Conservation (phyloP, 495 filamentous ascomycete species). For the Penicillium odoratum region DNA sequence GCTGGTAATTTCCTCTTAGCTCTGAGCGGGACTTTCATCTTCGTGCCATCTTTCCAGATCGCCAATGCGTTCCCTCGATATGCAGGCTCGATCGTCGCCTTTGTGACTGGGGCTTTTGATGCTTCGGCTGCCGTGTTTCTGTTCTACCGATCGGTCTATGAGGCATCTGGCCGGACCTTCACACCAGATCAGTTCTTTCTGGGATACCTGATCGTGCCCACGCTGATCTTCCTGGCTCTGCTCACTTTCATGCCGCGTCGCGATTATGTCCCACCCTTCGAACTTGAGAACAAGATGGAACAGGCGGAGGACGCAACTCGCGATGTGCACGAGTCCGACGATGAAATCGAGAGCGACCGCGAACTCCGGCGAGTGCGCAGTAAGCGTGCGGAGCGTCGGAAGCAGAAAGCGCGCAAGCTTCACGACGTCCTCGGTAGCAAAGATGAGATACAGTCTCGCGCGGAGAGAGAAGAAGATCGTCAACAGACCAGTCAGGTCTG, state of each 20-base stretch:
- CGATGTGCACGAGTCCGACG: conserved; percentile 63
- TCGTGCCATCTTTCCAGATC: conserved; percentile 70
- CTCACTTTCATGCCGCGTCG: conserved; percentile 60
- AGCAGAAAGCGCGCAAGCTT: conserved; percentile 65
- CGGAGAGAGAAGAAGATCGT: conserved; percentile 54
- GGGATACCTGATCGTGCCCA: conserved; percentile 59
- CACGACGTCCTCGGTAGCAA: conserved; percentile 63
- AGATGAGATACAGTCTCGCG: conserved; percentile 51
- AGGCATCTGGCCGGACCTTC: conserved; percentile 49
- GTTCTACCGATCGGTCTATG: conserved; percentile 61
- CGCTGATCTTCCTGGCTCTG: conserved; percentile 54
- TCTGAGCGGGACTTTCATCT: conserved; percentile 67
- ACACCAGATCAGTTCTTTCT: conserved; percentile 64
- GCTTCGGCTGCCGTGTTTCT: conserved; percentile 69
- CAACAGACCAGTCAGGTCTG: conserved; percentile 57
- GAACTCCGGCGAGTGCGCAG: conserved; percentile 54
- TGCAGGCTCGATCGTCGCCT: conserved; percentile 64
- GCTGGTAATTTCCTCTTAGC: conserved; percentile 64
- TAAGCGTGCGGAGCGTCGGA: conserved; percentile 59
- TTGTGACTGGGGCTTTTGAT: conserved; percentile 72
- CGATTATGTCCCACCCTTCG: conserved; percentile 61
- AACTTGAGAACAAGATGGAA: conserved; percentile 62
- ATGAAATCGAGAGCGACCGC: conserved; percentile 43
- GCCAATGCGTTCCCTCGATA: conserved; percentile 68
- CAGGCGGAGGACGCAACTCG: conserved; percentile 48